Conservation (phyloP, 305 asterid genomes). For the Nicotiana rustica region DNA sequence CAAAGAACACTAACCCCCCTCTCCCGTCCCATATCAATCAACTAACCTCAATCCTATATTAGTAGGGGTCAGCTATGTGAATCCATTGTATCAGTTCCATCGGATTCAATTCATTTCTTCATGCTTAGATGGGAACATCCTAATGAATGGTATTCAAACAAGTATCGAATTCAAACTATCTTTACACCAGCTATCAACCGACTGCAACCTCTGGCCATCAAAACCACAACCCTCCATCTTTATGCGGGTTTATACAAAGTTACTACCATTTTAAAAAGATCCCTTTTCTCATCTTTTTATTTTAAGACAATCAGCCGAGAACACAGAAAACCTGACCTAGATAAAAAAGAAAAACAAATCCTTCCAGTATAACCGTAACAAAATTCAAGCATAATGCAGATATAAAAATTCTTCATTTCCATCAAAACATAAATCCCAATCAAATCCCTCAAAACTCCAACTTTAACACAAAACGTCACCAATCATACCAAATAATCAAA, state of each 20-base stretch:
- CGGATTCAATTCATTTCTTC: neutral
- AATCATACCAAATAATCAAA: constrained; percentile 6
- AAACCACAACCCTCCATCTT: neutral
- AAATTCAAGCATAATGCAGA: constrained; percentile 1
- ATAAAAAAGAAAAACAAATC: neutral
- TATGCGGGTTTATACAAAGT: neutral
- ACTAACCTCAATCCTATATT: neutral
- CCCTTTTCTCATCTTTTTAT: neutral
- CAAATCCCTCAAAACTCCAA: constrained; percentile 7
- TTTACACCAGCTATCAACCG: neutral
- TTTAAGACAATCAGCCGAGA: neutral
- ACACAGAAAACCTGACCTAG: neutral
- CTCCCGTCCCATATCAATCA: neutral
- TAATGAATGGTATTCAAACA: neutral
- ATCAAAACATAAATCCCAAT: neutral
- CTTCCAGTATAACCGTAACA: constrained; percentile 3
- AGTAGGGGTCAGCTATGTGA: neutral
- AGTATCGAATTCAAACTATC: neutral
- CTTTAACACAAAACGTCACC: neutral
- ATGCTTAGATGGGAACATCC: neutral
- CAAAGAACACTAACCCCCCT: neutral
- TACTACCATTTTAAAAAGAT: neutral
- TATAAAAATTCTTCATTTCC: neutral
- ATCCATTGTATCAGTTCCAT: neutral
- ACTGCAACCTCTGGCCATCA: neutral